Percentiles rank a stretch among this genome's conserved stretches.
Conservation (phyloP, 768 basidiomycete genomes). For the Tulasnella calospora region DNA sequence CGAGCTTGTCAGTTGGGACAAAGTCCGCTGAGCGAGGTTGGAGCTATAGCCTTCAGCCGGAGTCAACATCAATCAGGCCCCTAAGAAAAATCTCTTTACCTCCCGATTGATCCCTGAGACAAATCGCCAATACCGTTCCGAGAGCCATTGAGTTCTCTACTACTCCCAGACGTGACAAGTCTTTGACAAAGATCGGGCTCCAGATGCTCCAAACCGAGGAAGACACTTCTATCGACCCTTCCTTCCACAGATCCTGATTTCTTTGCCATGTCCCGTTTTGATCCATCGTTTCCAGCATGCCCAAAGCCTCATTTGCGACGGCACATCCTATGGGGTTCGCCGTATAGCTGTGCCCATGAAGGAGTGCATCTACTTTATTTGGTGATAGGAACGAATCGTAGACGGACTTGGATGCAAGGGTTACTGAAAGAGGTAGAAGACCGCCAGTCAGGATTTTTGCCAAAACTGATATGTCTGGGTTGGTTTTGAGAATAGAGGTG, state of each 20-base stretch:
- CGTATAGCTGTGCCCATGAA: constrained; percentile 95
- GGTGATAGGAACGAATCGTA: constrained; percentile 74
- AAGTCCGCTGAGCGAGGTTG: constrained; percentile 57
- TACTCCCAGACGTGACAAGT: constrained; percentile 49
- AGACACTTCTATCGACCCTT: background rate
- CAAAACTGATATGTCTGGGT: constrained; percentile 85
- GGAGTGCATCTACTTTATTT: constrained; percentile 74
- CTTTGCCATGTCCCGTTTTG: constrained; percentile 51
- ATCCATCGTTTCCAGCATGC: constrained; percentile 47
- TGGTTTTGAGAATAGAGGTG: constrained; percentile 58
- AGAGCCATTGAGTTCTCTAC: constrained; percentile 81
- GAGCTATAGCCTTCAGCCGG: constrained; percentile 46
- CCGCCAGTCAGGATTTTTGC: constrained; percentile 95
- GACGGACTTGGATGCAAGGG: constrained; percentile 72
- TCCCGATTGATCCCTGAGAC: constrained; percentile 51
- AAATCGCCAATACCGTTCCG: constrained; percentile 79
- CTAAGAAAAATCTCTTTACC: constrained; percentile 42
- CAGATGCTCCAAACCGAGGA: constrained; percentile 78
- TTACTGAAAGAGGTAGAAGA: constrained; percentile 77
- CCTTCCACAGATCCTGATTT: background rate
- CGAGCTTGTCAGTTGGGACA: constrained; percentile 49
- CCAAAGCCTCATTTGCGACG: constrained; percentile 76
- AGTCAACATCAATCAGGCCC: constrained; percentile 25
- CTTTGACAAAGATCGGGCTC: constrained; percentile 65
- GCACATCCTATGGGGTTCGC: constrained; percentile 91